Percentiles rank a stretch among this genome's conserved stretches.
Conservation (phyloP, 306 rosid genomes). For the Delonix regia region DNA sequence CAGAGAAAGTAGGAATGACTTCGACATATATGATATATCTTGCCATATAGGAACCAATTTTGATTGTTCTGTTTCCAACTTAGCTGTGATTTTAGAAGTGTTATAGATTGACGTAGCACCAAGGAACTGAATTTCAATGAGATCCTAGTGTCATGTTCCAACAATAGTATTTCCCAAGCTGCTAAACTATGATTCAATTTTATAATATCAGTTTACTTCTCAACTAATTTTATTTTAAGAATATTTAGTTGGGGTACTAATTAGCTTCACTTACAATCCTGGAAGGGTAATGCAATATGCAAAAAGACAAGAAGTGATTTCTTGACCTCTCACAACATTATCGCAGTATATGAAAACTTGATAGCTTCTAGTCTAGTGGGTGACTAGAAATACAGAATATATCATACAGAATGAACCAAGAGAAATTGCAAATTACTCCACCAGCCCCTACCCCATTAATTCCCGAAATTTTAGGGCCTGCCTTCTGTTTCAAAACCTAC, state of each 20-base stretch:
- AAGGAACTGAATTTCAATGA: not conserved
- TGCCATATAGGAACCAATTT: not conserved
- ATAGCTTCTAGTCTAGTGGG: not conserved
- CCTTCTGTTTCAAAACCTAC: not conserved
- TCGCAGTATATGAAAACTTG: slow-evolving; percentile 17
- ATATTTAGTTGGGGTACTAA: slow-evolving; percentile 5
- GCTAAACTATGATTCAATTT: not conserved
- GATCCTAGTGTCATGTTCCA: not conserved
- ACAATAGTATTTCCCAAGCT: not conserved
- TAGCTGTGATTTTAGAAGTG: not conserved
- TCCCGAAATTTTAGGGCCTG: not conserved
- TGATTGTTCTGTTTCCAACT: not conserved
- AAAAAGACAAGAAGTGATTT: slow-evolving; percentile 8
- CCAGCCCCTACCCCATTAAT: not conserved
- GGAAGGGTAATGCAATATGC: slow-evolving; percentile 12
- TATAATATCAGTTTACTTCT: not conserved
- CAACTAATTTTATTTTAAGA: not conserved
- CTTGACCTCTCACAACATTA: slow-evolving; percentile 25
- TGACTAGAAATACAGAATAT: slow-evolving; percentile 28
- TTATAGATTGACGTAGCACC: not conserved
- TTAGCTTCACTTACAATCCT: slow-evolving; percentile 21
- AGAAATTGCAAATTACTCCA: not conserved
- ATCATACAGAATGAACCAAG: not conserved
- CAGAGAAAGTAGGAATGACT: not conserved
- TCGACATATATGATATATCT: not conserved